Percentiles rank a stretch among this genome's conserved stretches.
These are phyloP conservation scores for Colletotrichum caudatum DNA, from an alignment of 2,329 filamentous ascomycete genomes.

Conservation along the genomic window DNA sequence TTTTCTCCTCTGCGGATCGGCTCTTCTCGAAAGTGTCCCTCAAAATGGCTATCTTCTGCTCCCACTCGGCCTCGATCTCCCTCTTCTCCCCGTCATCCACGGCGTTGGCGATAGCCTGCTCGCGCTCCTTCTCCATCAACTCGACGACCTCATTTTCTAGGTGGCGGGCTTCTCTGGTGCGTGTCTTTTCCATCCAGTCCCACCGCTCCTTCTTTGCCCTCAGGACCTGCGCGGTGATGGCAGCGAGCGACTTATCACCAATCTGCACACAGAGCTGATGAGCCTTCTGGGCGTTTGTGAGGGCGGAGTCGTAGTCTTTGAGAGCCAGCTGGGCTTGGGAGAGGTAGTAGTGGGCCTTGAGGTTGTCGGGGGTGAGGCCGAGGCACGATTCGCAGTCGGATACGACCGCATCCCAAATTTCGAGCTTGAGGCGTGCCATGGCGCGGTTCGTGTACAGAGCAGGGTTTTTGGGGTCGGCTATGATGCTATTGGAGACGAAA, in stretches of 20 bases:
- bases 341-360: conserved; percentile 88
- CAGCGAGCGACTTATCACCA: conserved; percentile 75
- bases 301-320: conserved; percentile 77
- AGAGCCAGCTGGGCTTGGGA: conserved; percentile 86
- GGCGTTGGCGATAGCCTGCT: conserved; percentile 54
- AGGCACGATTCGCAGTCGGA: conserved; percentile 83
- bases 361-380: conserved; percentile 71
- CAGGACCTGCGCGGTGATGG: conserved; percentile 80
- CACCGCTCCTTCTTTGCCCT: conserved; percentile 88
- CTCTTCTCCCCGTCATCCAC: conserved; percentile 61
- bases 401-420: conserved; percentile 79
- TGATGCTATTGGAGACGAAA: conserved; percentile 66
- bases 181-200: conserved; percentile 77
- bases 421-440: conserved; percentile 81
- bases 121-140: conserved; percentile 61
- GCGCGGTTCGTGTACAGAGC: conserved; percentile 91
- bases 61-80: conserved; percentile 62
- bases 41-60: conserved; percentile 59
- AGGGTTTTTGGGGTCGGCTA: conserved; percentile 81
- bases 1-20: conserved; percentile 57
- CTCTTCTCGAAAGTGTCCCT: conserved; percentile 65
- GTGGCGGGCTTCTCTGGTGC: conserved; percentile 66
- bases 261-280: conserved; percentile 76
- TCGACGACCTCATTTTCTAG: conserved; percentile 71
- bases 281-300: conserved; percentile 76